Conservation (phyloP, 2,329 filamentous ascomycete genomes). For the Colletotrichum shisoi region DNA sequence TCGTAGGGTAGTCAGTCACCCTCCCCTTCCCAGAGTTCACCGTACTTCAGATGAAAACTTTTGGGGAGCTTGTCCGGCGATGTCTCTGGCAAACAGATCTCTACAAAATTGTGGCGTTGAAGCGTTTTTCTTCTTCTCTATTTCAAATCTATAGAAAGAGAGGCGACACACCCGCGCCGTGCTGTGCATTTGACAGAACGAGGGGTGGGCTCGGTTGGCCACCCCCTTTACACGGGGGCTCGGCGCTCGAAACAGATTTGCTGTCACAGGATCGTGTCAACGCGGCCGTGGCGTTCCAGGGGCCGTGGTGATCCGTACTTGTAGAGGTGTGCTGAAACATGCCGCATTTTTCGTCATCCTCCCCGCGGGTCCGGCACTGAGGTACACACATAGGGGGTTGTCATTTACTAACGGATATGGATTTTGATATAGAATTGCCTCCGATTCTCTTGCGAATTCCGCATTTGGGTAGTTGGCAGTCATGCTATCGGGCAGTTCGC, state of each 20-base stretch:
- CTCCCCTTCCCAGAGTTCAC: neutral
- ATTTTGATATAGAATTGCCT: neutral
- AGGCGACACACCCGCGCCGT: neutral
- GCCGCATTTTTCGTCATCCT: neutral
- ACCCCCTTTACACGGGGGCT: neutral
- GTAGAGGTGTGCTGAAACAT: neutral
- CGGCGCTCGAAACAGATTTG: slow-evolving; percentile 34
- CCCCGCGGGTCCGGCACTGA: no score
- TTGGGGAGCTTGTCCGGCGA: neutral
- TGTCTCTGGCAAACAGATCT: neutral
- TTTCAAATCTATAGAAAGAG: no score
- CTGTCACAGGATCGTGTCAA: slow-evolving; percentile 37
- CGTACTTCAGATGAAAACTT: slow-evolving; percentile 22
- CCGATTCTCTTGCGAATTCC: neutral
- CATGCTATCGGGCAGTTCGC: no score
- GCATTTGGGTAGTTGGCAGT: neutral
- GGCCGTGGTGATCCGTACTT: neutral
- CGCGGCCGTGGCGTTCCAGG: slow-evolving; percentile 4
- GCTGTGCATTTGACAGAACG: neutral
- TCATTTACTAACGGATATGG: no score
- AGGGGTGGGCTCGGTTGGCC: neutral
- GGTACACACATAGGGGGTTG: no score
- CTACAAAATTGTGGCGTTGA: neutral
- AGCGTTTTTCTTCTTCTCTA: neutral
- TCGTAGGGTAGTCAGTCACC: neutral